Conservation (phyloP, 176 grass and related monocot genomes). For the Aegilops speltoides region DNA sequence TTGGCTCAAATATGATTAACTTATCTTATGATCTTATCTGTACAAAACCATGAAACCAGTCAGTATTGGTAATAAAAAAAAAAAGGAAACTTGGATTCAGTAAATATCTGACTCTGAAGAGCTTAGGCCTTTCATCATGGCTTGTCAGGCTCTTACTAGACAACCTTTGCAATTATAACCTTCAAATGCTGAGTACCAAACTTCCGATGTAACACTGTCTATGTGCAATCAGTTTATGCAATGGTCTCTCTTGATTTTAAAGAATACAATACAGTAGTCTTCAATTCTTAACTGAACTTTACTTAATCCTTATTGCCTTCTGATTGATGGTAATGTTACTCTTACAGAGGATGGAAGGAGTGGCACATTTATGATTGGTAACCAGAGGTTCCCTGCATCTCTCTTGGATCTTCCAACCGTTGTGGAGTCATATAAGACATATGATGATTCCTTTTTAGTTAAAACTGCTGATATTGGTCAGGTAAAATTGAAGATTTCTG, state of each 20-base stretch:
- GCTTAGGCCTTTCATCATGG: not conserved
- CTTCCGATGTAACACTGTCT: not conserved
- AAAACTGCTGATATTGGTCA: conserved; percentile 91
- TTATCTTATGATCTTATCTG: not conserved
- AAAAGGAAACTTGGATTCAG: not conserved
- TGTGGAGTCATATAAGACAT: conserved; percentile 91
- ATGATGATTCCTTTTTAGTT: conserved; percentile 83
- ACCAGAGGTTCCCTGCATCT: conserved; percentile 57
- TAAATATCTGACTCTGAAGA: conserved; percentile 24
- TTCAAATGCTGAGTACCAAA: not conserved
- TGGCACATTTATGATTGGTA: too few relatives aligned
- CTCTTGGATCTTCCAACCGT: conserved; percentile 82
- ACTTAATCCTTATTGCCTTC: conserved; percentile 1
- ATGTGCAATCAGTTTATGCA: not conserved
- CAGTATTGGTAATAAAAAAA: not conserved
- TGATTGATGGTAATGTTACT: conserved; percentile 26
- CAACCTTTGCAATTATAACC: not conserved
- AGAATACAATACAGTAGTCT: not conserved
- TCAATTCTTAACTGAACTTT: not conserved
- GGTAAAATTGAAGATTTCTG: conserved; percentile 37
- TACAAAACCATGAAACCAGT: conserved; percentile 4
- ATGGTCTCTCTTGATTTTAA: not conserved
- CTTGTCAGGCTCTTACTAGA: not conserved
- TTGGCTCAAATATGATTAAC: not conserved
- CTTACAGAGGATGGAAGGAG: conserved; percentile 26